Evolutionary conservation across 768 basidiomycete genomes (phyloP), one percentile per base, ranked within the genome.

Genomic region (Xerocomus brunneocitrinus): DNA sequence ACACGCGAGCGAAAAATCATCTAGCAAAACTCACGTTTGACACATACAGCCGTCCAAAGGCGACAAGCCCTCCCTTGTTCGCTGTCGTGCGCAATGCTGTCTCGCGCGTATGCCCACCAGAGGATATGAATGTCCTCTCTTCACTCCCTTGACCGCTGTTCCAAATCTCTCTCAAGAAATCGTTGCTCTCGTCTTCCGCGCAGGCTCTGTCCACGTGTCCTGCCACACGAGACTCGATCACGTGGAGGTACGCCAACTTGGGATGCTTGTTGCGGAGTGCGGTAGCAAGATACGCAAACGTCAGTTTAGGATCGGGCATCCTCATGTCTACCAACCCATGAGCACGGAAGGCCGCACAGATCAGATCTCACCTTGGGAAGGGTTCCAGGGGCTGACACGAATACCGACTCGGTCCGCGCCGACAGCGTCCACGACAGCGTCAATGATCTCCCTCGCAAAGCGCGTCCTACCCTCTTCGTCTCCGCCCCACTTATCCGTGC

Each of bases 401-500:
- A 80, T 68, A 1, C 68, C 77, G 7, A 71, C 69, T 24, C 69
- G 69, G 36, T 78, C 73, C 27, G 66, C 60, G 2, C 82, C 81
- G 36, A 81, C 66, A 2, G 72, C 75, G 1, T 69, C 57, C 10
- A 63, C 55, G 36, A 80, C 67, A 6, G 76, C 75, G 19, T 74
- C 62, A n/a, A 76, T 58, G 34, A 80, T 68, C 58, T 78, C 73
- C n/a, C 77, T 67, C 2, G 65, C 54, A 62, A 84, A 81, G 13
- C 77, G 67, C 1, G 69, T 62, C 8, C 81, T 63, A 50, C 79
- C 79, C 57, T 79, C 77, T 41, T 78, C 59, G 32, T 76, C 79
- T 0, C 88, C 87, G 0, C 88, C 88, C 64, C 85, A 90, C 49
- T 74, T 71, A 64, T 89, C 85, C 14, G 76, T 79, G 16, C 84